Evolutionary conservation across 2,329 filamentous ascomycete species (phyloP).

Genomic region (Plectosphaerella sp.): DNA sequence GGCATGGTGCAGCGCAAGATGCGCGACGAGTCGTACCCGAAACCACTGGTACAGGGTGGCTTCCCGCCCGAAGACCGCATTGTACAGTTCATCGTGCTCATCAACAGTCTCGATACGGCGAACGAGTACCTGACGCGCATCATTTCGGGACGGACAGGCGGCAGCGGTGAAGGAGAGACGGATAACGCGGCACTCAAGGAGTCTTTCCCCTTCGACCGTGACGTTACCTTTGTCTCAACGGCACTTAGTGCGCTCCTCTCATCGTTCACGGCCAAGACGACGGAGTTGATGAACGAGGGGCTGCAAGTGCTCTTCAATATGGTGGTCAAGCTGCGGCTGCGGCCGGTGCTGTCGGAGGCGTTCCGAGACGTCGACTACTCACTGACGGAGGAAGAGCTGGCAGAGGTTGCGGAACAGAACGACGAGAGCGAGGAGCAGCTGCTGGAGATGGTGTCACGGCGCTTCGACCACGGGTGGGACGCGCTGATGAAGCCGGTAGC

Average conservation of each 20-base stretch:
- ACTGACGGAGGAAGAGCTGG: constrained; percentile 57
- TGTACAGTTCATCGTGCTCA: constrained; percentile 82
- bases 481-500: constrained; percentile 79
- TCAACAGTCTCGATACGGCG: constrained; percentile 92
- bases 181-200: constrained; percentile 45
- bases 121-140: constrained; percentile 90
- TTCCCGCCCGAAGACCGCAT: constrained; percentile 86
- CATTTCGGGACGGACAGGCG: constrained; percentile 60
- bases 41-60: constrained; percentile 69
- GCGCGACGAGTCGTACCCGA: constrained; percentile 92
- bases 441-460: constrained; percentile 66
- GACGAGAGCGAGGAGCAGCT: constrained; percentile 49
- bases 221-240: constrained; percentile 64
- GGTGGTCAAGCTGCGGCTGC: constrained; percentile 78
- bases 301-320: constrained; percentile 82
- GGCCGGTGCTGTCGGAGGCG: constrained; percentile 78
- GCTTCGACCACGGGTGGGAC: constrained; percentile 84
- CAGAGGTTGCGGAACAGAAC: constrained; percentile 48
- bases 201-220: constrained; percentile 76
- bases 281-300: constrained; percentile 78
- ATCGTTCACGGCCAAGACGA: constrained; percentile 72
- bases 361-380: constrained; percentile 92
- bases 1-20: constrained; percentile 98
- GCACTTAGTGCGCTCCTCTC: constrained; percentile 65
- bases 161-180: constrained; percentile 25